Evolutionary conservation across 73 alveolate species (phyloP), one percentile per base, ranked within the genome.

Genomic region (Breviolum minutum): DNA sequence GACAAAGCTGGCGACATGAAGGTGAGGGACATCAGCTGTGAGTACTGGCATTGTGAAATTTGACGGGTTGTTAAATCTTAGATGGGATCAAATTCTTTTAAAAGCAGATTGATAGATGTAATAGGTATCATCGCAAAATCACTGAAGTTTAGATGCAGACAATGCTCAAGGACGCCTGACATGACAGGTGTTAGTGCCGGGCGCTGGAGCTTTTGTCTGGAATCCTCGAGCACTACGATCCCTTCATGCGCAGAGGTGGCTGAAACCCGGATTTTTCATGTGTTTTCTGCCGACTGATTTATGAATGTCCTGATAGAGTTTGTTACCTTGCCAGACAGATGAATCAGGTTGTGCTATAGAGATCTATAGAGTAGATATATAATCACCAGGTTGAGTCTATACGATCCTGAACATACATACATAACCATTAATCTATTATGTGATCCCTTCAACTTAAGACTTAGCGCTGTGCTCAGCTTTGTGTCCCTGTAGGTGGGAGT

Each of bases 1-100:
- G 98, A 92, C 90, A 92, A 92, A 27, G 98, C 98, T 24, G 98
- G 98, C 9, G 98, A 92, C 98, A 92, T 92, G 98, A 92, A 92
- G 98, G 98, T 89, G 54, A 40, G 54, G 54, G 54, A 40, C 54
- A 40, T 40, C 54, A 40, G 54, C 3, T 0, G 54, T 0, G 54
- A 40, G 54, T 40, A 40, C 3, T 40, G 54, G 54, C 54, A 40
- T 40, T 3, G 54, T 40, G 54, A 40, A 3, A 40, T 40, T 40
- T 40, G 54, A 40, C 4, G 77, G 77, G 77, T 68, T 68, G 77
- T 68, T 68, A 22, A 2, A 14, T 68, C 77, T 68, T 17, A 68
- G n/a, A 68, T 68, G 17, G 2, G 24, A 40, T 40, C n/a, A 68
- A 22, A 22, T 68, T 68, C 6, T 17, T 68, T 68, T 68, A 2